Base-by-base conservation (phyloP, 441 rosid genomes). In the Cnidoscolus chayamansa region DNA sequence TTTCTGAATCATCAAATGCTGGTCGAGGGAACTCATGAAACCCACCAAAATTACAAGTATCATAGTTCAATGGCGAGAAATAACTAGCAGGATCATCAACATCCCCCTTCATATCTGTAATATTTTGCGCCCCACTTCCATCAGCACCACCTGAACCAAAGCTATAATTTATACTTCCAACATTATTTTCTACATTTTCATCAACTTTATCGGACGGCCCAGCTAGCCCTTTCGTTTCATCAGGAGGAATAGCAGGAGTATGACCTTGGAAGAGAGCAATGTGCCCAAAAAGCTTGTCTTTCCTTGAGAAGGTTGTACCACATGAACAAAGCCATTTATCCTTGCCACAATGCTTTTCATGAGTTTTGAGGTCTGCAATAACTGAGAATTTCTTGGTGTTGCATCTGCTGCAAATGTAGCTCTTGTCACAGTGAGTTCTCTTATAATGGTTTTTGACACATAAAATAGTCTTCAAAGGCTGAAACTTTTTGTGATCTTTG, bases 311-410 rank as follows among this genome's bases (percentile, higher is more conserved):
- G 0, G 97, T 92, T 0, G 98, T 92, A 50, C 98, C 97, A 16
- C 98, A 94, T 16, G 98, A 94, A 72, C 98, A 94, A 43, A 94
- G 89, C 98, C 97, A 94, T 80, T 89, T 94, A 78, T 90, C 92
- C 82, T 85, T 88, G 69, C 98, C 98, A 63, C 97, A 94, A 70
- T 94, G 98, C 84, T 94, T 94, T 87, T 94, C 98, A 43, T 94
- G 98, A 30, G 97, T 94, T 80, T 94, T 94, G 55, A 94, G 93
- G 81, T 92, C 97, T 1, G 97, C 98, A 20, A 90, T 78, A 61
- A 94, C 95, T 0, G 97, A 92, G 79, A 94, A 94, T 68, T 87
- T 94, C 90, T 94, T 94, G 69, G 91, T 84, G 80, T 94, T 86
- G 88, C 98, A 94, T 53, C 94, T 72, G 84, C 97, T 87, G 78